Evolutionary conservation across 2,329 filamentous ascomycete species (phyloP).

Genomic region (Verticillium klebahnii): DNA sequence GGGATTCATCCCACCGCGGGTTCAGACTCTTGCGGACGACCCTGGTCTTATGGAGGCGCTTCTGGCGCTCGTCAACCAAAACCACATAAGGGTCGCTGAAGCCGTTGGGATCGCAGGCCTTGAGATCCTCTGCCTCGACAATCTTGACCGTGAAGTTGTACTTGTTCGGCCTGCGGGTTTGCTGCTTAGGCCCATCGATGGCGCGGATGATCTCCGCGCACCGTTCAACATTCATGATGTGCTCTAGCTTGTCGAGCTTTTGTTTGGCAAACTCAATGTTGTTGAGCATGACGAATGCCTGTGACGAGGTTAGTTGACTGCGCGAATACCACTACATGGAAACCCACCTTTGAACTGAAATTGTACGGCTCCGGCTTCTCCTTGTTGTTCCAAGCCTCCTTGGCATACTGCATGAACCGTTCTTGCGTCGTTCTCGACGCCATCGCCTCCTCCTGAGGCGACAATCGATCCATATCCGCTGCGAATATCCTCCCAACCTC

Average conservation of each 20-base stretch:
- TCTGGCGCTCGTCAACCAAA: conserved; percentile 94
- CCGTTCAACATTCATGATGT: conserved; percentile 83
- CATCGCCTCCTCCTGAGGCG: conserved; percentile 78
- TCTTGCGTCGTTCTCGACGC: conserved; percentile 80
- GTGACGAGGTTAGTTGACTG: conserved; percentile 1
- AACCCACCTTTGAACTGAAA: conserved; percentile 80
- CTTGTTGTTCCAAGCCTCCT: conserved; percentile 87
- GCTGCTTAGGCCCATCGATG: conserved; percentile 65
- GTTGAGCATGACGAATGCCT: conserved; percentile 97
- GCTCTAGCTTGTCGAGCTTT: conserved; percentile 86
- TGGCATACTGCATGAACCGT: conserved; percentile 88
- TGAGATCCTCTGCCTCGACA: conserved; percentile 94
- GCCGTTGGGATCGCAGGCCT: conserved; percentile 94
- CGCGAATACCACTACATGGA: background rate
- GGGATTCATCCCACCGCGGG: conserved; percentile 93
- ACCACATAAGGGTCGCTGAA: conserved; percentile 96
- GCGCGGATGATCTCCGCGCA: conserved; percentile 79
- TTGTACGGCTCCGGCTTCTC: conserved; percentile 96
- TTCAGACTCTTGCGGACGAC: conserved; percentile 88
- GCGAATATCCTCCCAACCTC: conserved; percentile 79
- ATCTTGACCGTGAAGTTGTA: conserved; percentile 99
- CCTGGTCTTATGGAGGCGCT: conserved; percentile 89
- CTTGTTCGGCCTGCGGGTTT: conserved; percentile 66
- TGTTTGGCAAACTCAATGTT: conserved; percentile 94
- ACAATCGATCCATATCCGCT: conserved; percentile 88